phyloP scores from a whole-genome alignment of 129 eudicot genomes.

The Oenanthe sinensis region DNA sequence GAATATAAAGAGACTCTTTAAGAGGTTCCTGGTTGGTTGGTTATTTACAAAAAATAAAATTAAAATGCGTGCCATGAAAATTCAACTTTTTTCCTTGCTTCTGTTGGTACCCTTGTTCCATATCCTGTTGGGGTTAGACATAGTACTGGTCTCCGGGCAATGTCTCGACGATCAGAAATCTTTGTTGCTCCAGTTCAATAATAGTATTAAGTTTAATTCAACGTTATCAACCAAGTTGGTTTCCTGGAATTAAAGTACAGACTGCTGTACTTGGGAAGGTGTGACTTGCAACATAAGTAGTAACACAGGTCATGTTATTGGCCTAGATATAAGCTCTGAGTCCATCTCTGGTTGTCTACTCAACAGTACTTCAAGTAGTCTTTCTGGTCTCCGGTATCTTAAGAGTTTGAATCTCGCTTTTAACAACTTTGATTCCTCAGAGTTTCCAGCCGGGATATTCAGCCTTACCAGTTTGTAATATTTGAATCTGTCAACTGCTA shows the following conservation, averaged over 20 bases:
- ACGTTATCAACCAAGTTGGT: neutral
- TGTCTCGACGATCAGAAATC: slow-evolving; percentile 17
- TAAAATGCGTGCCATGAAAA: slow-evolving; percentile 6
- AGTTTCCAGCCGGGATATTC: slow-evolving; percentile 13
- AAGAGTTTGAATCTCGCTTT: slow-evolving; percentile 16
- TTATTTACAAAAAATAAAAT: neutral
- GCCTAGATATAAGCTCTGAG: slow-evolving; percentile 7
- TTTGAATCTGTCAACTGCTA: slow-evolving; percentile 14
- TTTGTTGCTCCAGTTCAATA: slow-evolving; percentile 8
- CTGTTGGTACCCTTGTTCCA: slow-evolving; percentile 10
- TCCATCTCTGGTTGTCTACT: neutral
- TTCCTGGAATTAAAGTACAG: neutral
- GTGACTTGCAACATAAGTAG: slow-evolving; percentile 9
- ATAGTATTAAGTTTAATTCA: neutral
- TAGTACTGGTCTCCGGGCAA: slow-evolving; percentile 10
- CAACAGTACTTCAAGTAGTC: slow-evolving; percentile 10
- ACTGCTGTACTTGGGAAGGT: slow-evolving; percentile 18
- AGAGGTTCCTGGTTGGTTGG: too few relatives aligned
- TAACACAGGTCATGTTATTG: slow-evolving; percentile 11
- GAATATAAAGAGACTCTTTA: too few relatives aligned
- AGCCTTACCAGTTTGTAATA: slow-evolving; percentile 6
- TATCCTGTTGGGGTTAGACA: neutral
- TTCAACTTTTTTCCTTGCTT: slow-evolving; percentile 3
- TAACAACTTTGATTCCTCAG: slow-evolving; percentile 11
- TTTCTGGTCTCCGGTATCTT: slow-evolving; percentile 18